Evolutionary conservation across 345 rosid genomes (phyloP), one percentile per base, ranked within the genome.

Genomic region (Eucalyptus shirleyi): DNA sequence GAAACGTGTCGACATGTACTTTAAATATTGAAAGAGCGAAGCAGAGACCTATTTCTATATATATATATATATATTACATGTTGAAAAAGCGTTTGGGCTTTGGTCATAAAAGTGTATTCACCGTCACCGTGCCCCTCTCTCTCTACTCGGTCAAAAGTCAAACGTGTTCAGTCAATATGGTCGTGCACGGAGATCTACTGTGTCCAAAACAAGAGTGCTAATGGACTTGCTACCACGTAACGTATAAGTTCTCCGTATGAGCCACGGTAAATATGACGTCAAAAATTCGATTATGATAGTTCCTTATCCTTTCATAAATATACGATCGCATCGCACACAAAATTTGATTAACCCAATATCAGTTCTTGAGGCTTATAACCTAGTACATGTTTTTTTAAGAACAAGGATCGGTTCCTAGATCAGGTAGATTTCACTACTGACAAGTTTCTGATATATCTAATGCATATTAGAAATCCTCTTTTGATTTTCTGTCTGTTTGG

Each of bases 311-410:
- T 77, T 77, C 47, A 6, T 12, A 42, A 21, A 11, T 77, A 77
- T 77, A 21, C 16, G 0, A 12, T 19, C 2, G 5, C 2, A 4
- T 77, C 1, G 3, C 1, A 21, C 6, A 40, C 30, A 2, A 77
- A 40, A 77, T 37, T 77, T 21, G 30, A 21, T 37, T 40, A 21
- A 37, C 47, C 83, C 9, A 2, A 8, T 21, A 40, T 77, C 30
- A 4, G 9, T 77, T 77, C 47, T 40, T 40, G 30, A 77, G 83
- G 30, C 26, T 10, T 77, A 37, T 37, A 77, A 37, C 45, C 45
- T 13, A 10, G 45, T 6, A 37, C 47, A 21, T 77, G 19, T 30
- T 30, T n/a, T 65, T n/a, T 14, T 65, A 65, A 65, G 34, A n/a
- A 65, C 9, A 32, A 65, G 15, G 34, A 65, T 65, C 5, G 19